These are phyloP conservation scores for Phytophthora capsici DNA, from an alignment of 352 stramenopile species.

Conservation along the genomic window DNA sequence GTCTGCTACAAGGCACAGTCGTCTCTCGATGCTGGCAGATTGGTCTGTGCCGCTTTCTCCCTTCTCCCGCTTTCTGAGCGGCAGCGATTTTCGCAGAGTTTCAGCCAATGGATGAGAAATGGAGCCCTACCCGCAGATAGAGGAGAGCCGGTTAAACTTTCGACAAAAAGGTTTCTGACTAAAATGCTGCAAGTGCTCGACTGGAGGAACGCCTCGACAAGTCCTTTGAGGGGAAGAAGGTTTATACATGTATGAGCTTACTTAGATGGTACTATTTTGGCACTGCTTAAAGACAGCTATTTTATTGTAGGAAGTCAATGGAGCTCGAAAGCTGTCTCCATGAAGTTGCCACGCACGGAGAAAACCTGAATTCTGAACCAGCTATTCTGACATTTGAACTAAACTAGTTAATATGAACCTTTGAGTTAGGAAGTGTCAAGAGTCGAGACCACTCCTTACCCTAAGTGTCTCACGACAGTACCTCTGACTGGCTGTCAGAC, in stretches of 20 bases:
- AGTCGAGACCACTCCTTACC: no score
- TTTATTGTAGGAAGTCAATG: background rate
- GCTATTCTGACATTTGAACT: no score
- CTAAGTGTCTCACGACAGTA: no score
- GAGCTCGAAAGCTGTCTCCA: background rate
- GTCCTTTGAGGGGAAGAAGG: no score
- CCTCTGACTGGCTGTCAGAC: no score
- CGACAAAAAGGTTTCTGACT: background rate
- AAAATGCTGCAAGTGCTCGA: background rate
- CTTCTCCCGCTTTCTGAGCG: conserved; percentile 16
- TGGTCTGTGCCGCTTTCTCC: conserved; percentile 22
- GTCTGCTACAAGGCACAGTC: conserved; percentile 8
- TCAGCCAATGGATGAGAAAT: conserved; percentile 19
- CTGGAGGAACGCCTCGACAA: background rate
- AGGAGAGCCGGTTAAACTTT: conserved; percentile 3
- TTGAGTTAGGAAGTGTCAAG: no score
- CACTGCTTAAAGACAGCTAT: background rate
- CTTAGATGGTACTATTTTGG: no score
- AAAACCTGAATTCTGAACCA: no score
- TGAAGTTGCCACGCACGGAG: background rate
- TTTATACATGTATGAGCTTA: no score
- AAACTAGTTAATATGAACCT: no score
- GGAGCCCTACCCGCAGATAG: background rate
- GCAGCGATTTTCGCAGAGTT: conserved; percentile 28
- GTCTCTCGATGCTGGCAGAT: conserved; percentile 41